Base-by-base conservation (phyloP, 192 early-diverging fungal genomes). In the Coemansia sp. region DNA sequence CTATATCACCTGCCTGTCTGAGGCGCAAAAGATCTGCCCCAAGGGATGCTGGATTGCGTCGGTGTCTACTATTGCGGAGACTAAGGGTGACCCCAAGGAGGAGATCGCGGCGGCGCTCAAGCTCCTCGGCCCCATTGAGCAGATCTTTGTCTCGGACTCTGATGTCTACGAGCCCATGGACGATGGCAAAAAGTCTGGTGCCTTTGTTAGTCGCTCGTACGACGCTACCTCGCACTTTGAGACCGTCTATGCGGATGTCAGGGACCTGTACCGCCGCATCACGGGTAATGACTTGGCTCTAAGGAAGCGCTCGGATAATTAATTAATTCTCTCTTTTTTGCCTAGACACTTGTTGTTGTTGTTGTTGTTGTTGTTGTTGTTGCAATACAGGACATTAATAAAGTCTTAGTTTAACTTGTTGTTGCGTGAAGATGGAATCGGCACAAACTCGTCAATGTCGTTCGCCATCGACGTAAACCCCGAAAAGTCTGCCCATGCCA, bases 161-260 rank as follows among this genome's bases (percentile, higher is more conserved):
- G 89, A 95, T 50, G 65, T 99, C 39, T 91, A 88, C 53, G 95
- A 91, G 78, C 96, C 98, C 22, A 56, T 85, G n/a, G 79, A 83
- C 2, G 91, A 97, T 62, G 96, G 96, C 46, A 87, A 69, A 14
- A 62, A 68, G 9, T 93, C 96, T 62, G 82, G 90, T 57, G 88
- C 95, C 41, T 99, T 88, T 76, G 83, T 99, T 52, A 91, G 92
- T 63, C 89, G 90, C 63, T 95, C 93, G 19, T 99, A 97, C 77
- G 98, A 99, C 82, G 93, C 98, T 33, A 95, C 96, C 22, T 94
- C 92, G 38, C 96, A 99, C 86, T 99, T 98, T 87, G 98, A 95
- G 82, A 95, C 98, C 46, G 91, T 96, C 27, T 95, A 92, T 72
- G 89, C 92, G 48, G 98, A 99, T 69, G 94, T 99, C 48, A 92